Evolutionary conservation across 1,284 basidiomycete species (phyloP), one percentile per base, ranked within the genome.

Genomic region (Tilletiopsis washingtonensis): DNA sequence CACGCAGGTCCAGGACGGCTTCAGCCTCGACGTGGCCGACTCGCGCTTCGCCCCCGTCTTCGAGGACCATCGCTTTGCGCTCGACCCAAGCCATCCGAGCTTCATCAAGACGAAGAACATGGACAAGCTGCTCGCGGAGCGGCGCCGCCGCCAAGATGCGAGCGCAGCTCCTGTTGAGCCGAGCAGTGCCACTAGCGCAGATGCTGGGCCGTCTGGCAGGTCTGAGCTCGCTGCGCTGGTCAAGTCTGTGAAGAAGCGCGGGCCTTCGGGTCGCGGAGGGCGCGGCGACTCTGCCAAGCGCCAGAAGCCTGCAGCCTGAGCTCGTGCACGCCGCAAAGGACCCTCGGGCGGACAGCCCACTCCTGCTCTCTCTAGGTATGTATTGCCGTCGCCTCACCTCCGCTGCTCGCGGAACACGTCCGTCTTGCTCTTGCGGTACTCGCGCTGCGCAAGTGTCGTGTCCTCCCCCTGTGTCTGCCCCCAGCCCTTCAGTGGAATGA

Each of bases 401-500:
- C 50, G 32, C 9, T 42, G 15, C 34, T 52, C 50, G 24, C 50
- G 27, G 19, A 50, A 52, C 5, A 52, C 24, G 25, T 52, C 50
- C 9, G 38, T 36, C 26, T 52, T 52, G 38, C 50, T 52, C 23
- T 41, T 41, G 25, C 45, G 39, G 36, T 34, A 52, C 34, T 46
- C 46, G 5, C 50, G 19, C 23, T 27, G 32, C 23, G 47, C 45
- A 5, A 15, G 17, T 1, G 50, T 52, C 17, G 32, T 26, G 17
- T 52, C 50, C n/a, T 40, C 37, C 5, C 49, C 48, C 23, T 34
- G 42, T 24, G 42, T 26, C 53, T 83, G 81, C 3, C 86, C 88
- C 93, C 93, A 98, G 7, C 91, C 91, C 7, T 84, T 81, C 6
- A 98, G 80, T 4, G 93, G 93, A 11, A 97, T 81, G n/a, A 96